Conservation (phyloP, 2,329 filamentous ascomycete species). For the Claviceps sorghi region DNA sequence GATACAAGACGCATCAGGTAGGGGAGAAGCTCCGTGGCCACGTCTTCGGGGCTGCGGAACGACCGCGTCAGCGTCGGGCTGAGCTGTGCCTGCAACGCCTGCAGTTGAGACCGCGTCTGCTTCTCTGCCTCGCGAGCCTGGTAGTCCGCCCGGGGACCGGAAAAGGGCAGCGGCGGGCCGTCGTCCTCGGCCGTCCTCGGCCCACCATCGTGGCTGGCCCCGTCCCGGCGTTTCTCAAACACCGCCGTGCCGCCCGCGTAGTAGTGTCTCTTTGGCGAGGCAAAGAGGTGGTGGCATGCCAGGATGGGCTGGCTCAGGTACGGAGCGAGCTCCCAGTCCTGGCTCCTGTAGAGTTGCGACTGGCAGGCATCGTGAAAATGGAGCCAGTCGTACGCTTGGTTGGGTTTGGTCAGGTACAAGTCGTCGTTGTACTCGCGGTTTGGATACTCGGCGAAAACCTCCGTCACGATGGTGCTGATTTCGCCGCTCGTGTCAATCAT, state of each 20-base stretch:
- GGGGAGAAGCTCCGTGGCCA: constrained; percentile 72
- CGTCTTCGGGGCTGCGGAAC: constrained; percentile 64
- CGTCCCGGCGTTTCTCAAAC: constrained; percentile 31
- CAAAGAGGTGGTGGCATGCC: constrained; percentile 84
- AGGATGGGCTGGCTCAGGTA: constrained; percentile 80
- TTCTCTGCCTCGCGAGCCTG: constrained; percentile 68
- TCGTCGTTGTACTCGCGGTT: constrained; percentile 87
- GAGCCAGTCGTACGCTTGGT: constrained; percentile 83
- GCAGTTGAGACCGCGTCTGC: constrained; percentile 59
- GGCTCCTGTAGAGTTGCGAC: constrained; percentile 61
- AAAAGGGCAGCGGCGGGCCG: constrained; percentile 53
- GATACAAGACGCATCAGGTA: constrained; percentile 73
- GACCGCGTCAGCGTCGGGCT: constrained; percentile 57
- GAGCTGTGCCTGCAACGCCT: constrained; percentile 57
- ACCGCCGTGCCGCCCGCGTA: constrained; percentile 21
- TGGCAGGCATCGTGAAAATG: constrained; percentile 82
- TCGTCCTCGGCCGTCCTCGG: constrained; percentile 26
- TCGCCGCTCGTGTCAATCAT: constrained; percentile 72
- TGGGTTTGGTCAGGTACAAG: constrained; percentile 75
- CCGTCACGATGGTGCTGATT: constrained; percentile 61
- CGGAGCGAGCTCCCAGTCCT: constrained; percentile 82
- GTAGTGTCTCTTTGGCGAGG: constrained; percentile 46
- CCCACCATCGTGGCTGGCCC: constrained; percentile 14
- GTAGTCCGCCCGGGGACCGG: constrained; percentile 69
- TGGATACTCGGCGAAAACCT: constrained; percentile 79